Evolutionary conservation across 2,329 filamentous ascomycete genomes (phyloP).

Genomic region (Xylaria sp.): DNA sequence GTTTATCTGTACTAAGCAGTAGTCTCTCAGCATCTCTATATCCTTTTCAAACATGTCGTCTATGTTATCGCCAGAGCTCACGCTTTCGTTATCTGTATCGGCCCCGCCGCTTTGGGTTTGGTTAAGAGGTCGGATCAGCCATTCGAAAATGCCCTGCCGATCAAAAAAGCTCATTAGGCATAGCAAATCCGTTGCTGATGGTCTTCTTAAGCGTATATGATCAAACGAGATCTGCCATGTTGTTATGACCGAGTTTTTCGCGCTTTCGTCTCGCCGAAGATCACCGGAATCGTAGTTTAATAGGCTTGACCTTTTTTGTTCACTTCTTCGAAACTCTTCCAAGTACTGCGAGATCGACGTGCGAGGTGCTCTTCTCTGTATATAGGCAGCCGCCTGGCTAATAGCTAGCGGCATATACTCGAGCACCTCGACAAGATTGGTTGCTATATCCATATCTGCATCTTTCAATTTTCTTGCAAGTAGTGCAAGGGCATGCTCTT

Average conservation of each 20-base stretch:
- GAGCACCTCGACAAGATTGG: background rate
- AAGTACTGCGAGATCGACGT: background rate
- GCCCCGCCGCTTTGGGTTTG: background rate
- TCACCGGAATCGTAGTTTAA: background rate
- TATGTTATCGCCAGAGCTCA: too few relatives aligned
- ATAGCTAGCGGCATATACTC: background rate
- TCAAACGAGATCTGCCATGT: constrained; percentile 1
- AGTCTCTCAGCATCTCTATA: background rate
- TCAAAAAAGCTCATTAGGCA: constrained; percentile 4
- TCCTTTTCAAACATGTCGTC: background rate
- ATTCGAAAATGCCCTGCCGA: background rate
- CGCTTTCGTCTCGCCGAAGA: background rate
- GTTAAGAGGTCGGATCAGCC: background rate
- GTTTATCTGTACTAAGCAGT: background rate
- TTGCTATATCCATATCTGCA: background rate
- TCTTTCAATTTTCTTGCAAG: background rate
- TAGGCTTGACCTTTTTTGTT: background rate
- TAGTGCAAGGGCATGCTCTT: background rate
- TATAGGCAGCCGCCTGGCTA: background rate
- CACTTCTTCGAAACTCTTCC: background rate
- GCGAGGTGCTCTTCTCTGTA: background rate
- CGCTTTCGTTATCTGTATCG: background rate
- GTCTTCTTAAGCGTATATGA: background rate
- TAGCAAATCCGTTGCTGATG: background rate
- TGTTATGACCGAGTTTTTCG: background rate